A percentile compares a stretch with the other conserved stretches of the same genome.
Conservation (phyloP, 2,329 filamentous ascomycete genomes). For the Alternaria gaisen region DNA sequence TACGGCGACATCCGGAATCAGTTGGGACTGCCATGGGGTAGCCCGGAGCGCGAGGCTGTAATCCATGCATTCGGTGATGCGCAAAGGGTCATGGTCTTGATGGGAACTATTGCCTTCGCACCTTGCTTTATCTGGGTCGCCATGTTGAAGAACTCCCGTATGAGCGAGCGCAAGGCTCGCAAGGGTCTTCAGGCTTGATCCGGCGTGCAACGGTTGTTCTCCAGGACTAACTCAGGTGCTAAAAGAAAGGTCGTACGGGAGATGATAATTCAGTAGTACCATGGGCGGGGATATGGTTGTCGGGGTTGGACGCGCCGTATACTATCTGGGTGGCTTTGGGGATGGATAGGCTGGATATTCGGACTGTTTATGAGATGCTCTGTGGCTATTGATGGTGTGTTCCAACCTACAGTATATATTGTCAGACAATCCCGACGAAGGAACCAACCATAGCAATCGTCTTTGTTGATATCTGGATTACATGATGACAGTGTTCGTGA, state of each 20-base stretch:
- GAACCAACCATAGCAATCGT: neutral
- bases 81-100: slow-evolving; percentile 44
- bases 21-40: slow-evolving; percentile 60
- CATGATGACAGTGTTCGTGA: neutral
- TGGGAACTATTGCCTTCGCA: slow-evolving; percentile 38
- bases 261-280: neutral
- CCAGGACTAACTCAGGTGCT: neutral
- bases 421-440: neutral
- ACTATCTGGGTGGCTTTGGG: neutral
- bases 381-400: neutral
- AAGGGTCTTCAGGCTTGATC: slow-evolving; percentile 22
- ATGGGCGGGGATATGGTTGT: neutral
- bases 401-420: neutral
- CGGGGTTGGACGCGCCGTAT: neutral
- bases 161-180: slow-evolving; percentile 21
- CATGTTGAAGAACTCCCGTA: slow-evolving; percentile 31
- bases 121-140: slow-evolving; percentile 32
- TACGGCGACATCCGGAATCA: slow-evolving; percentile 61
- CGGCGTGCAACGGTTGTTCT: neutral
- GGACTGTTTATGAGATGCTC: neutral
- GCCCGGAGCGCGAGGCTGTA: slow-evolving; percentile 54
- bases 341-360: neutral
- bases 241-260: neutral
- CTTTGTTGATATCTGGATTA: neutral
- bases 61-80: slow-evolving; percentile 42